Percentiles rank a stretch among this genome's conserved stretches.
Conservation (phyloP, 2,329 filamentous ascomycete species). For the Sclerotinia borealis region DNA sequence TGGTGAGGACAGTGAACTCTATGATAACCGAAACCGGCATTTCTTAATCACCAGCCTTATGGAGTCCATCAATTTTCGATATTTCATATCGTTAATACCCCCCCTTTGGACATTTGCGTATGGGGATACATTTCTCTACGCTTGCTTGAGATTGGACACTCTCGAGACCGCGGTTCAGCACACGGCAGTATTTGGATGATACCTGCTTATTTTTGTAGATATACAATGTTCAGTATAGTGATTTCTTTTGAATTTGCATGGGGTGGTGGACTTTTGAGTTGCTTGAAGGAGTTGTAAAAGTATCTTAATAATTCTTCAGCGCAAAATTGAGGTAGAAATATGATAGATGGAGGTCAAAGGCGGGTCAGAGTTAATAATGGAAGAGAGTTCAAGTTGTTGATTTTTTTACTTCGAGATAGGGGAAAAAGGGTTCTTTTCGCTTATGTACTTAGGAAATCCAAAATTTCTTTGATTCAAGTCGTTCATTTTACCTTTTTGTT, state of each 20-base stretch:
- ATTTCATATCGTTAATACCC: not conserved
- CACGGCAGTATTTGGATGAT: slow-evolving; percentile 12
- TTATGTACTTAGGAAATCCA: slow-evolving; percentile 8
- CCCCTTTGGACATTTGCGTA: not conserved
- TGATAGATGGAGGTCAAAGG: not conserved
- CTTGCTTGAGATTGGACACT: not conserved
- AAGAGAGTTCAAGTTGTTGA: not conserved
- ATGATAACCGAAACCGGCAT: not conserved
- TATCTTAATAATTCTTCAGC: slow-evolving; percentile 3
- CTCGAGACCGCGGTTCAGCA: not conserved
- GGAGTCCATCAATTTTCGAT: not conserved
- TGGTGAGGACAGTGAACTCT: slow-evolving; percentile 56
- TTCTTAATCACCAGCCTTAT: not conserved
- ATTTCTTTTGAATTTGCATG: slow-evolving; percentile 7
- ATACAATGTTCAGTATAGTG: slow-evolving; percentile 11
- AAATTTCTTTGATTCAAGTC: too few species aligned
- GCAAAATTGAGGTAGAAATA: not conserved
- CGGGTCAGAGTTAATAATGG: not conserved
- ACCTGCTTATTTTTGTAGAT: slow-evolving; percentile 13
- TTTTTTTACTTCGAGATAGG: slow-evolving; percentile 1
- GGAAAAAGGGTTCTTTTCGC: slow-evolving; percentile 1
- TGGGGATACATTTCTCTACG: not conserved
- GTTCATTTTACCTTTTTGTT: too few species aligned
- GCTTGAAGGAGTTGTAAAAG: slow-evolving; percentile 6
- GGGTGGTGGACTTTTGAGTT: not conserved